Percentiles rank a stretch among this genome's conserved stretches.
phyloP scores from a whole-genome alignment of 2,329 filamentous ascomycete species.

The Tothia fuscella region DNA sequence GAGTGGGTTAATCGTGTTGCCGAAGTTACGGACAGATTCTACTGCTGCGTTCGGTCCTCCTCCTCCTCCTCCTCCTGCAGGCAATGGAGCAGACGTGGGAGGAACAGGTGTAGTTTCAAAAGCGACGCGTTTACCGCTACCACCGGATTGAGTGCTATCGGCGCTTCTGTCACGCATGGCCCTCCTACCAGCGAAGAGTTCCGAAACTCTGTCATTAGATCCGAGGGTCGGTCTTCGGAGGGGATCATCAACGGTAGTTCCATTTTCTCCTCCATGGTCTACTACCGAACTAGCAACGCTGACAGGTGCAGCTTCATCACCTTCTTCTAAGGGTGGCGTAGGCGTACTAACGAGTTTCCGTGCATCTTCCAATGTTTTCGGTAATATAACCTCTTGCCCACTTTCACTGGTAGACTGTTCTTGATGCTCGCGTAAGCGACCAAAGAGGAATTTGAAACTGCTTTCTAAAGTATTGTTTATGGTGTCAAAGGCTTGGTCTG shows the following conservation, averaged over 20 bases:
- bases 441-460: constrained; percentile 87
- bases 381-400: constrained; percentile 40
- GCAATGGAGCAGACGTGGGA: constrained; percentile 22
- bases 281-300: constrained; percentile 42
- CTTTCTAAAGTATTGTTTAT: constrained; percentile 84
- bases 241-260: constrained; percentile 10
- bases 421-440: constrained; percentile 67
- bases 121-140: constrained; percentile 46
- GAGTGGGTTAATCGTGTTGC: constrained; percentile 72
- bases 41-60: constrained; percentile 38
- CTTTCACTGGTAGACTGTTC: constrained; percentile 28
- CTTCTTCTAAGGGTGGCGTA: constrained; percentile 33
- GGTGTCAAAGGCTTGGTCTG: constrained; percentile 83
- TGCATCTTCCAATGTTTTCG: constrained; percentile 87
- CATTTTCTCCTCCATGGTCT: constrained; percentile 22
- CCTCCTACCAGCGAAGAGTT: constrained; percentile 52
- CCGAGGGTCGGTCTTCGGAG: constrained; percentile 30
- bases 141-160: constrained; percentile 55
- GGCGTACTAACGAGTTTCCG: constrained; percentile 74
- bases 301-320: constrained; percentile 41
- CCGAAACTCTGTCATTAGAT: constrained; percentile 36
- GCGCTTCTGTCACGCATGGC: constrained; percentile 57
- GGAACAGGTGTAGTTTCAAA: constrained; percentile 22
- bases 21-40: constrained; percentile 70
- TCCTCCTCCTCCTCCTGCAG: constrained; percentile 23